Evolutionary conservation across 768 basidiomycete species (phyloP).

Genomic region (Trametes sanguinea): DNA sequence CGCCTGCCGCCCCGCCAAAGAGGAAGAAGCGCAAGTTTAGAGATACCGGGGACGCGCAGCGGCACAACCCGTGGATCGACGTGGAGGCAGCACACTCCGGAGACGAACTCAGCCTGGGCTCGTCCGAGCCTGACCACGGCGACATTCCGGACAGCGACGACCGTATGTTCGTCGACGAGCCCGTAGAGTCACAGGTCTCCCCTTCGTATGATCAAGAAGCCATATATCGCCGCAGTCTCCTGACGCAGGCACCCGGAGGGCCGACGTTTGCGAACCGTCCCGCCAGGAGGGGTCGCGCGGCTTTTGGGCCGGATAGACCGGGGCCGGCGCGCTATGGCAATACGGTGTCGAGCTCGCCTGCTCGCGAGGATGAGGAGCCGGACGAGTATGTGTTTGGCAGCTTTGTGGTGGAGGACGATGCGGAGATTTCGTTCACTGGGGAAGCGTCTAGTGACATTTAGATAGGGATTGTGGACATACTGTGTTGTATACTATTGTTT

Average conservation of each 20-base stretch:
- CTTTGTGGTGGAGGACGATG: conserved; percentile 82
- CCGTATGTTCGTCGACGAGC: conserved; percentile 61
- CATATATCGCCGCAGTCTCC: conserved; percentile 68
- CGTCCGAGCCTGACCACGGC: conserved; percentile 50
- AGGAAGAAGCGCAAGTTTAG: conserved; percentile 32
- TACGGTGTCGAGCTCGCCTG: conserved; percentile 61
- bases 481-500: no score
- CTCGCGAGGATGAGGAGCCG: conserved; percentile 43
- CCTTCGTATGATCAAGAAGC: conserved; percentile 73
- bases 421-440: conserved; percentile 51
- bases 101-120: conserved; percentile 70
- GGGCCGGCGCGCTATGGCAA: conserved; percentile 36
- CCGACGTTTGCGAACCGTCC: conserved; percentile 62
- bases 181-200: conserved; percentile 66
- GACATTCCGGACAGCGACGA: conserved; percentile 64
- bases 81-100: conserved; percentile 79
- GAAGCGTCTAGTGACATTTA: conserved; percentile 13
- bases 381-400: conserved; percentile 75
- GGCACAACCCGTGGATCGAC: conserved; percentile 55
- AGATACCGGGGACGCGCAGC: conserved; percentile 38
- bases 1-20: conserved; percentile 17
- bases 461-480: neutral
- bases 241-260: conserved; percentile 63
- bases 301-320: conserved; percentile 29
- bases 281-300: conserved; percentile 35